Conservation (phyloP, 495 filamentous ascomycete genomes). For the Terfezia boudieri region DNA sequence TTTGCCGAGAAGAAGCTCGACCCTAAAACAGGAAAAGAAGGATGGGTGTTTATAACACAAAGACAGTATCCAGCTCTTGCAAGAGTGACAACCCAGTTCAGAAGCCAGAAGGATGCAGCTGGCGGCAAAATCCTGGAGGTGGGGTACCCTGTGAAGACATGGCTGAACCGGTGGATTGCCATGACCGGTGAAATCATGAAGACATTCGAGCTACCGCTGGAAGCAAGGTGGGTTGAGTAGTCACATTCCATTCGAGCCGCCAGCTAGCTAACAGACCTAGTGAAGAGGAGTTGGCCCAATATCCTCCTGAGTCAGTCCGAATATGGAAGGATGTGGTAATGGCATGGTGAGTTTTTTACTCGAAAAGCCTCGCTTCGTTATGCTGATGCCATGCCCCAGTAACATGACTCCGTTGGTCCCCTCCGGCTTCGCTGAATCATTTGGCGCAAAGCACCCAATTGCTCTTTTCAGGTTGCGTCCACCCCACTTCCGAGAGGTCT, state of each 20-base stretch:
- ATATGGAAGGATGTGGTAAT: conserved; percentile 59
- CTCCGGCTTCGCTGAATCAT: conserved; percentile 30
- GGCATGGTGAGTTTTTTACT: conserved; percentile 23
- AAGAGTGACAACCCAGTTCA: conserved; percentile 47
- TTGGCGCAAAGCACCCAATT: conserved; percentile 41
- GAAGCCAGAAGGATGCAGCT: conserved; percentile 10
- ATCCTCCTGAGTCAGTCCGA: conserved; percentile 37
- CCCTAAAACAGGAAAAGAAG: conserved; percentile 18
- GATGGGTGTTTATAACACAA: conserved; percentile 68
- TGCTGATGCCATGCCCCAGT: neutral
- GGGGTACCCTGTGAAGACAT: neutral
- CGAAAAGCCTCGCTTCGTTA: too few species aligned
- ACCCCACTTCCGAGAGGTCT: conserved; percentile 38
- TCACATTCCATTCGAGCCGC: neutral
- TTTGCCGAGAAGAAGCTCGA: conserved; percentile 10
- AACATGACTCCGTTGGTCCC: conserved; percentile 31
- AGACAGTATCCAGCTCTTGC: conserved; percentile 50
- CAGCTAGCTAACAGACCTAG: neutral
- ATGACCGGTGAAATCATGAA: conserved; percentile 5
- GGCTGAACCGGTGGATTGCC: conserved; percentile 2
- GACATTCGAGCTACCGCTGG: conserved; percentile 3
- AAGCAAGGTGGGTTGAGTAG: neutral
- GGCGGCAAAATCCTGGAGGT: conserved; percentile 1
- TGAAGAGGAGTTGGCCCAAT: conserved; percentile 23
- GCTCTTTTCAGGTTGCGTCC: conserved; percentile 52